Evolutionary conservation across 225 moss, liverwort and hornwort genomes (phyloP).

Genomic region (Takakia lepidozioides): DNA sequence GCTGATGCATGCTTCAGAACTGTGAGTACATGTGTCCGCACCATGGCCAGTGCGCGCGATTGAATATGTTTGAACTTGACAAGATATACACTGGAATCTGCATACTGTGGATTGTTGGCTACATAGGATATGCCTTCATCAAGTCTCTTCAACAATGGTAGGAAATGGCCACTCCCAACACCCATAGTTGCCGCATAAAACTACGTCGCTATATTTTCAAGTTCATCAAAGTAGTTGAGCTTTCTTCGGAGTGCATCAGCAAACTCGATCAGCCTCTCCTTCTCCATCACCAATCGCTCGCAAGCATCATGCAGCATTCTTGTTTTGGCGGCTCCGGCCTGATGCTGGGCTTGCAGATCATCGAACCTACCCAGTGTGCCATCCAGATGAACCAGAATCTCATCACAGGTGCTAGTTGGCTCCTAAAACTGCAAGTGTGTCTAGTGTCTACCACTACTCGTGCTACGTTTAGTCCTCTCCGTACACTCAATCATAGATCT

Average conservation of each 20-base stretch:
- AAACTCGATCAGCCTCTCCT: constrained; percentile 93
- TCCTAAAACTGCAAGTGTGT: constrained; percentile 82
- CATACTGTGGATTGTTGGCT: constrained; percentile 87
- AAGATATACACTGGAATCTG: constrained; percentile 82
- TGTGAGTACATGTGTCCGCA: constrained; percentile 81
- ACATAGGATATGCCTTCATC: constrained; percentile 97
- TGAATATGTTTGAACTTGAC: constrained; percentile 91
- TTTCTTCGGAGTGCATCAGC: constrained; percentile 86
- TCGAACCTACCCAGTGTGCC: constrained; percentile 83
- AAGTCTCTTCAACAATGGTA: constrained; percentile 76
- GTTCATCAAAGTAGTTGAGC: too few species aligned
- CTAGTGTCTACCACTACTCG: constrained; percentile 84
- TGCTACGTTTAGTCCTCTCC: constrained; percentile 99
- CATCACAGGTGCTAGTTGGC: constrained; percentile 77
- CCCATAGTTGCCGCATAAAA: constrained; percentile 67
- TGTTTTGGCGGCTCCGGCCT: too few species aligned
- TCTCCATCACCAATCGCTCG: constrained; percentile 97
- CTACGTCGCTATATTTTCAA: too few species aligned
- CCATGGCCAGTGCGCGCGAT: constrained; percentile 91
- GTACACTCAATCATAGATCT: too few species aligned
- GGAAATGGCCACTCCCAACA: constrained; percentile 83
- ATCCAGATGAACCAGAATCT: constrained; percentile 68
- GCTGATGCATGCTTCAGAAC: constrained; percentile 77
- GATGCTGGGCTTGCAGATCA: constrained; percentile 93
- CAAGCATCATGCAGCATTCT: constrained; percentile 97